Evolutionary conservation across 371 early-diverging fungal species (phyloP).

Genomic region (Mortierella sp.): DNA sequence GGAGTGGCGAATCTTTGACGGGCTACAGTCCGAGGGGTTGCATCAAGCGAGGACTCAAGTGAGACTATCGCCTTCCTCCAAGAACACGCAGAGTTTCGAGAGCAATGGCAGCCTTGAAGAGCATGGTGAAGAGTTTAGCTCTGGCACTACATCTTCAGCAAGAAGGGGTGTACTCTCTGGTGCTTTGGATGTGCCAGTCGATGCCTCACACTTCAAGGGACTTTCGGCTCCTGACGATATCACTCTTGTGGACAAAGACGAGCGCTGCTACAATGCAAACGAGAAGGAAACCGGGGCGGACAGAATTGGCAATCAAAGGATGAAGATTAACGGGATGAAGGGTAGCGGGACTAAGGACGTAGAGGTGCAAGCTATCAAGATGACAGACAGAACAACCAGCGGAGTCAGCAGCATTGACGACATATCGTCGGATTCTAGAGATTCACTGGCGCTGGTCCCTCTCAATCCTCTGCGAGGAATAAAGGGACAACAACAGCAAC

Average conservation of each 20-base stretch:
- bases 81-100: slow-evolving; percentile 37
- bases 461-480: neutral
- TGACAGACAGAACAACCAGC: neutral
- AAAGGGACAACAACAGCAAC: neutral
- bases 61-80: neutral
- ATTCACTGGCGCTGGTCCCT: neutral
- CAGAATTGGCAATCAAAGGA: neutral
- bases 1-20: neutral
- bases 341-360: neutral
- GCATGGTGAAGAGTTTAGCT: neutral
- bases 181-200: neutral
- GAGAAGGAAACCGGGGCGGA: neutral
- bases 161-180: neutral
- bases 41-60: neutral
- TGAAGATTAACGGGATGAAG: neutral
- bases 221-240: neutral
- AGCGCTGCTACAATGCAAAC: neutral
- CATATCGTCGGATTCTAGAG: neutral
- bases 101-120: neutral
- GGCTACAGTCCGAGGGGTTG: neutral
- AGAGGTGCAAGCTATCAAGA: neutral
- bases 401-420: slow-evolving; percentile 6
- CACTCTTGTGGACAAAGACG: neutral
- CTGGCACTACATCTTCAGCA: neutral
- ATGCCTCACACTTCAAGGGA: neutral